These are phyloP conservation scores for Botrytis sinoallii DNA, from an alignment of 2,329 filamentous ascomycete species.

Conservation along the genomic window DNA sequence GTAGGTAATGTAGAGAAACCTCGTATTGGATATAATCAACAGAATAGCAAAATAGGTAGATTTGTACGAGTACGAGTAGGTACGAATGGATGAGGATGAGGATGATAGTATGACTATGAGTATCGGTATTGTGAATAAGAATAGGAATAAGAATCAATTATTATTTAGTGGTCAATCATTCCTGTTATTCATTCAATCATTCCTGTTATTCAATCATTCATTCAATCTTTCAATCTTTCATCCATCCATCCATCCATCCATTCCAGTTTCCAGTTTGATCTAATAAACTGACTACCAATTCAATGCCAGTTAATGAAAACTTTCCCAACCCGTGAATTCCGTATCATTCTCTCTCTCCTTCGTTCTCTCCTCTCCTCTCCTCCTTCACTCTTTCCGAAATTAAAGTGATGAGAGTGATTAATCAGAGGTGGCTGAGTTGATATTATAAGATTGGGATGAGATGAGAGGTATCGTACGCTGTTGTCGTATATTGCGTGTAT, in stretches of 20 bases:
- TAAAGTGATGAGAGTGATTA: background rate
- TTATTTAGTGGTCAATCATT: background rate
- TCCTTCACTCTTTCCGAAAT: background rate
- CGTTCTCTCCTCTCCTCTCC: background rate
- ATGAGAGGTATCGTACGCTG: background rate
- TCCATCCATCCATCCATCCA: background rate
- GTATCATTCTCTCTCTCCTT: background rate
- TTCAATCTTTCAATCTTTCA: background rate
- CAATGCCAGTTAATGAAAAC: background rate
- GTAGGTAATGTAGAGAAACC: background rate
- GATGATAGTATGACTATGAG: no score
- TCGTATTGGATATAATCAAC: background rate
- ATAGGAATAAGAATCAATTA: background rate
- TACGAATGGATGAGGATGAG: background rate
- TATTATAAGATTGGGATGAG: background rate
- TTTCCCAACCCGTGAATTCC: background rate
- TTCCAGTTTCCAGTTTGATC: background rate
- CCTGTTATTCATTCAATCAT: background rate
- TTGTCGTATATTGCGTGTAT: background rate
- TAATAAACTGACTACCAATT: background rate
- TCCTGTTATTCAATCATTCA: no score
- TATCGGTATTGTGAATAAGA: background rate
- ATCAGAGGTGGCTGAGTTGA: constrained; percentile 13
- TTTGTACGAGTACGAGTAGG: background rate
- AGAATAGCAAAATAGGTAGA: background rate